Conservation (phyloP, 768 basidiomycete genomes). For the Phylloporus scabripes region DNA sequence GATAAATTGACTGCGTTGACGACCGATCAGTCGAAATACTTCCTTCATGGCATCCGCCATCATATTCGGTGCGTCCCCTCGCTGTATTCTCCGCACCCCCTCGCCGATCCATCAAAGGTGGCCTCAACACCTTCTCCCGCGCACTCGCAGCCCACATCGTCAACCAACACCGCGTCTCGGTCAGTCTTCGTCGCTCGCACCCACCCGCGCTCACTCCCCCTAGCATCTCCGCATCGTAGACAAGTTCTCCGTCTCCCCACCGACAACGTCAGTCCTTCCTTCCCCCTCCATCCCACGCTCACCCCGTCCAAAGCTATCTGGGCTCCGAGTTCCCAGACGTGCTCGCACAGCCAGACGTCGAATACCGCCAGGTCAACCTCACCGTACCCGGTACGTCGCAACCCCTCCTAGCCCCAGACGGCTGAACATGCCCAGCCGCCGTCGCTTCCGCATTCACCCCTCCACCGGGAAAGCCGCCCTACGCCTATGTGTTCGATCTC, state of each 20-base stretch:
- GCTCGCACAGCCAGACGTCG: conserved; percentile 61
- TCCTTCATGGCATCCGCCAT: conserved; percentile 45
- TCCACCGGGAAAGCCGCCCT: conserved; percentile 60
- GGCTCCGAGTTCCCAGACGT: conserved; percentile 69
- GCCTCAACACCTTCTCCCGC: conserved; percentile 74
- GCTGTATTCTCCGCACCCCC: background rate
- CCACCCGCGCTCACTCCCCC: conserved; percentile 7
- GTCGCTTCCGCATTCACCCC: conserved; percentile 69
- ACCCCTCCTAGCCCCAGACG: too few species aligned
- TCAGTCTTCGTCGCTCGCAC: conserved; percentile 38
- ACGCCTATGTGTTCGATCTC: conserved; percentile 79
- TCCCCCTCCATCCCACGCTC: conserved; percentile 8
- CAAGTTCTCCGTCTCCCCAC: conserved; percentile 64
- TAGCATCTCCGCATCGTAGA: conserved; percentile 70
- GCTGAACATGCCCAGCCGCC: conserved; percentile 42
- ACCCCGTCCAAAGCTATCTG: conserved; percentile 52
- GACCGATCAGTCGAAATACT: conserved; percentile 17
- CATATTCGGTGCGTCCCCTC: conserved; percentile 59
- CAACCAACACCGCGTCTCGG: background rate
- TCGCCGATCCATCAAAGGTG: conserved; percentile 43
- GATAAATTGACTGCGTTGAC: conserved; percentile 21
- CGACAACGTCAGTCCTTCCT: conserved; percentile 56
- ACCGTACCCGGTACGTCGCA: conserved; percentile 67
- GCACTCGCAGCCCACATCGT: conserved; percentile 64
- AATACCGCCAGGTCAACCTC: conserved; percentile 80